phyloP scores from a whole-genome alignment of 805 yeast genomes.

The Candida broadrunensis region DNA sequence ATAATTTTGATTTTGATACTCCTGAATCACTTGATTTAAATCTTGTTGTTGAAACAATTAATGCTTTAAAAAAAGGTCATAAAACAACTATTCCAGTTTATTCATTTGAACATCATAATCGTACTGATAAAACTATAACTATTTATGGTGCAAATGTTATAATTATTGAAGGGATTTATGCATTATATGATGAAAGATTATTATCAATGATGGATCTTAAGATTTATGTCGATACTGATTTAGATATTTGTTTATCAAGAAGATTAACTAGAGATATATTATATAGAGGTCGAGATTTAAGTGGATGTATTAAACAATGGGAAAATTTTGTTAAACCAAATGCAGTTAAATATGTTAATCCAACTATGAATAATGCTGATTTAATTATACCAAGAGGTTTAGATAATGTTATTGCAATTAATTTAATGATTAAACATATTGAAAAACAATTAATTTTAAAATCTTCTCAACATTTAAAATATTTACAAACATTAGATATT shows the following conservation, averaged over 20 bases:
- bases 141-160: constrained; percentile 94
- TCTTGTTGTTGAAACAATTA: constrained; percentile 58
- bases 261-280: constrained; percentile 83
- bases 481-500: constrained; percentile 49
- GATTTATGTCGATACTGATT: constrained; percentile 89
- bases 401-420: constrained; percentile 77
- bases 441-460: constrained; percentile 65
- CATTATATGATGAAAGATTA: constrained; percentile 68
- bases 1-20: constrained; percentile 81
- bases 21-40: constrained; percentile 87
- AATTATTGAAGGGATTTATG: constrained; percentile 87
- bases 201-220: constrained; percentile 78
- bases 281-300: constrained; percentile 79
- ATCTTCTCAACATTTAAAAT: constrained; percentile 64
- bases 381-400: constrained; percentile 88
- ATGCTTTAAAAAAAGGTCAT: constrained; percentile 65
- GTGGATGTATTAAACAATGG: constrained; percentile 88
- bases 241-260: constrained; percentile 89
- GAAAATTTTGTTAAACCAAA: constrained; percentile 88
- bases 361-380: constrained; percentile 79
- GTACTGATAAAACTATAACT: constrained; percentile 61
- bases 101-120: constrained; percentile 70
- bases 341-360: constrained; percentile 69
- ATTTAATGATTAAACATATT: constrained; percentile 76
- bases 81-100: constrained; percentile 41